Conservation (phyloP, 2,329 filamentous ascomycete species). For the Myriosclerotinia duriaeana region DNA sequence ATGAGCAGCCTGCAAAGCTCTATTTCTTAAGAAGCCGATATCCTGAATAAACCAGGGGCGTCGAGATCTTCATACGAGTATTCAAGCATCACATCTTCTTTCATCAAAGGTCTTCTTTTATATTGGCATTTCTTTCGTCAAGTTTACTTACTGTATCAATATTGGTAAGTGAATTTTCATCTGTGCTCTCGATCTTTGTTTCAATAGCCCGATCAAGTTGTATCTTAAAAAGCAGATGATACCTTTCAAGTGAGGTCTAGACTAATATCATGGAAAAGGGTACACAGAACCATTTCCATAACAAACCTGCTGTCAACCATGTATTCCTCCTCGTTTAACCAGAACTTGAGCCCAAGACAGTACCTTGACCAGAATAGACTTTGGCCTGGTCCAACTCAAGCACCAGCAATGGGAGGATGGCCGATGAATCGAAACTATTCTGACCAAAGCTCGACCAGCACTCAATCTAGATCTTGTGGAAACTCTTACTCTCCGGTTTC, state of each 20-base stretch:
- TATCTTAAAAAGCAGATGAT: background rate
- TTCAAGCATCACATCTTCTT: background rate
- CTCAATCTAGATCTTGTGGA: conserved; percentile 19
- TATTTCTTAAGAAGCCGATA: conserved; percentile 3
- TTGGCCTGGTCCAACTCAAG: background rate
- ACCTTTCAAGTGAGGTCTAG: conserved; percentile 16
- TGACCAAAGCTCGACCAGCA: conserved; percentile 22
- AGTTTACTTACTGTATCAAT: background rate
- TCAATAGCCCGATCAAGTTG: background rate
- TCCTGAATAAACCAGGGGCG: background rate
- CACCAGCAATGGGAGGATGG: conserved; percentile 6
- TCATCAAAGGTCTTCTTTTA: background rate
- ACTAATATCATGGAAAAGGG: conserved; percentile 20
- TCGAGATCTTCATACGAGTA: background rate
- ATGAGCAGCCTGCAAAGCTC: background rate
- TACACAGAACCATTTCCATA: conserved; percentile 19
- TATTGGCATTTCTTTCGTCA: background rate
- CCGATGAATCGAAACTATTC: conserved; percentile 21
- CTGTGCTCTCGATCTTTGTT: conserved; percentile 3
- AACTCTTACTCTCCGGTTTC: conserved; percentile 2
- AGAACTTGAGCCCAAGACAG: background rate
- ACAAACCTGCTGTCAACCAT: conserved; percentile 8
- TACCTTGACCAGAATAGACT: conserved; percentile 3
- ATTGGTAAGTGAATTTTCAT: conserved; percentile 5
- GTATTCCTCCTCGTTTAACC: conserved; percentile 1